These are phyloP conservation scores for Diaporthe sp. DNA, from an alignment of 2,329 filamentous ascomycete genomes.

Conservation along the genomic window DNA sequence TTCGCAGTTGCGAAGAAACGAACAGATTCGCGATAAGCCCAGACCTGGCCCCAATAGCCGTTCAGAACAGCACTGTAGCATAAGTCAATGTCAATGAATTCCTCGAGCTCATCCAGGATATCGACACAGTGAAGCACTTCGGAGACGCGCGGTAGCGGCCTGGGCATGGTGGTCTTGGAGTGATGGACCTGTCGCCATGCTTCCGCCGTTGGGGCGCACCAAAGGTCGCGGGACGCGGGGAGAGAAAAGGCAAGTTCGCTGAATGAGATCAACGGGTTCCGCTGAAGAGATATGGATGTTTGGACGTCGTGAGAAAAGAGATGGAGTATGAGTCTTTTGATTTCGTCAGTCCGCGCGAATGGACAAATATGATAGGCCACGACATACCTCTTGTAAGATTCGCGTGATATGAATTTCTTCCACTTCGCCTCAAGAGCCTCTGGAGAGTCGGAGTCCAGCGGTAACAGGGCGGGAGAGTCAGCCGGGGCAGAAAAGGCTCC, in stretches of 20 bases:
- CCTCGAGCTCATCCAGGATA: conserved; percentile 41
- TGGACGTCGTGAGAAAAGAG: conserved; percentile 45
- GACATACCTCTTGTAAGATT: conserved; percentile 46
- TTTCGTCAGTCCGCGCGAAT: neutral
- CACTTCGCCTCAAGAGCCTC: conserved; percentile 45
- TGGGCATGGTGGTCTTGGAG: conserved; percentile 41
- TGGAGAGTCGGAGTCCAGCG: conserved; percentile 41
- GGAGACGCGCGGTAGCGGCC: conserved; percentile 42
- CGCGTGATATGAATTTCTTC: conserved; percentile 44
- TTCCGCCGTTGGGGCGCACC: conserved; percentile 44
- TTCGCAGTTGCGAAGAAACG: conserved; percentile 44
- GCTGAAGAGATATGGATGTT: conserved; percentile 44
- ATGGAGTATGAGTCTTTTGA: conserved; percentile 44
- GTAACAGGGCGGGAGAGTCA: conserved; percentile 41
- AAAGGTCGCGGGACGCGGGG: conserved; percentile 45
- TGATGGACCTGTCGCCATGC: conserved; percentile 45
- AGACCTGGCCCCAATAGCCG: conserved; percentile 50
- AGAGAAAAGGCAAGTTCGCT: conserved; percentile 45
- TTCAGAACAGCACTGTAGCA: conserved; percentile 47
- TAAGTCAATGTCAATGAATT: conserved; percentile 48
- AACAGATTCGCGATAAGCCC: conserved; percentile 48
- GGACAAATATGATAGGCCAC: neutral
- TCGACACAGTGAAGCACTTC: conserved; percentile 43
- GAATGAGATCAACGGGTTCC: conserved; percentile 43
- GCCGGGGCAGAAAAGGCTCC: conserved; percentile 44